Conservation (phyloP, 345 rosid species). For the Zanthoxylum bungeanum region DNA sequence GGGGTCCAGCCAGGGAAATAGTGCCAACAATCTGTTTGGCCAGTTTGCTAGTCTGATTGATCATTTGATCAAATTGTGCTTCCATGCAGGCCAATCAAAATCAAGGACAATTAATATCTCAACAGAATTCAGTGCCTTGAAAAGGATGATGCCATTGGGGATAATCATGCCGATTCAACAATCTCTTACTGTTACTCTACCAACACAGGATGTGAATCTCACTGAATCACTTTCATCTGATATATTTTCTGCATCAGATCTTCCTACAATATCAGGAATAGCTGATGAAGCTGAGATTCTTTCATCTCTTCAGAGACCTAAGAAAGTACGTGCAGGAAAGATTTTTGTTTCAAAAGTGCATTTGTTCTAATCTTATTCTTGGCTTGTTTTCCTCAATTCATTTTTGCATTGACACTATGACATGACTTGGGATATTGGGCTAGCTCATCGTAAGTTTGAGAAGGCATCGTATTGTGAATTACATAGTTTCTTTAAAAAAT, state of each 20-base stretch:
- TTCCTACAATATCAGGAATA: constrained; percentile 85
- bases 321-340: constrained; percentile 49
- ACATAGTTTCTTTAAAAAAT: background rate
- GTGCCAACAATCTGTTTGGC: constrained; percentile 67
- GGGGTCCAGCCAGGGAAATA: constrained; percentile 66
- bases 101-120: constrained; percentile 76
- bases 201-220: constrained; percentile 50
- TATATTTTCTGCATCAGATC: constrained; percentile 71
- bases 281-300: constrained; percentile 98
- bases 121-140: constrained; percentile 94
- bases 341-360: constrained; percentile 1
- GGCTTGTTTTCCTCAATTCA: background rate
- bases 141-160: constrained; percentile 95
- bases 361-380: background rate
- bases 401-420: background rate
- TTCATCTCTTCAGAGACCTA: constrained; percentile 93
- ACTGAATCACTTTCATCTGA: constrained; percentile 49
- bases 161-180: constrained; percentile 91
- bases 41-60: constrained; percentile 91
- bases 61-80: constrained; percentile 85
- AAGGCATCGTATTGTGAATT: background rate
- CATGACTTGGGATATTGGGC: background rate
- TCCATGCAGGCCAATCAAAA: constrained; percentile 84
- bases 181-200: constrained; percentile 84
- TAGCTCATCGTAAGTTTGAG: background rate